Evolutionary conservation across 208 protist genomes (phyloP).

Genomic region (Herpetomonas samuelpessoai): DNA sequence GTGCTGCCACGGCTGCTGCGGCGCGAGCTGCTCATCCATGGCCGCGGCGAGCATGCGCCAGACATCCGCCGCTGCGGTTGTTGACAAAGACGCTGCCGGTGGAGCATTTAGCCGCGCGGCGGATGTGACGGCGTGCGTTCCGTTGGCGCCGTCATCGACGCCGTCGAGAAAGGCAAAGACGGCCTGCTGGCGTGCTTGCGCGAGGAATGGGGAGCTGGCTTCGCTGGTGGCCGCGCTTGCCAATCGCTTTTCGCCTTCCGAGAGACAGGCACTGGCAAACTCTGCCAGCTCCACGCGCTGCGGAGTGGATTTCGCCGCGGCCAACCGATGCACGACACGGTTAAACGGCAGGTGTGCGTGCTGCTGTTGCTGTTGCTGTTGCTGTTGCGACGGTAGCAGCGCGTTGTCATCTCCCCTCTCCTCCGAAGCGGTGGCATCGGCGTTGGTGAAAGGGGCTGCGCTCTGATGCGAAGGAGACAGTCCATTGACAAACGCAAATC

Average conservation of each 20-base stretch:
- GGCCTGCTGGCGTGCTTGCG: too few relatives aligned
- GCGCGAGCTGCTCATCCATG: slow-evolving; percentile 21
- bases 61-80: neutral
- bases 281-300: slow-evolving; percentile 33
- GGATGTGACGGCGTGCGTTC: too few relatives aligned
- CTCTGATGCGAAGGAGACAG: too few relatives aligned
- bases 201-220: too few relatives aligned
- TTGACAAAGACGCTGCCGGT: neutral
- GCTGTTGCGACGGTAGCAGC: neutral
- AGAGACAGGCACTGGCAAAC: slow-evolving; percentile 16
- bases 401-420: too few relatives aligned
- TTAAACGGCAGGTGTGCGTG: slow-evolving; percentile 9
- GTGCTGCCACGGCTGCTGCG: slow-evolving; percentile 39
- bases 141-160: neutral
- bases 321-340: slow-evolving; percentile 15
- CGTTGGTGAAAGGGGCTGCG: too few relatives aligned
- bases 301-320: slow-evolving; percentile 20
- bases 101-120: too few relatives aligned
- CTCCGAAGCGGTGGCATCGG: too few relatives aligned
- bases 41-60: slow-evolving; percentile 25
- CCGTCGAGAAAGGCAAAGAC: neutral
- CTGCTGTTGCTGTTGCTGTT: neutral
- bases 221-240: neutral
- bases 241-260: slow-evolving; percentile 3
- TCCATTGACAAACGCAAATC: too few relatives aligned